Evolutionary conservation across 2,329 filamentous ascomycete species (phyloP), one percentile per base, ranked within the genome.

Genomic region (Diaporthe sp.): DNA sequence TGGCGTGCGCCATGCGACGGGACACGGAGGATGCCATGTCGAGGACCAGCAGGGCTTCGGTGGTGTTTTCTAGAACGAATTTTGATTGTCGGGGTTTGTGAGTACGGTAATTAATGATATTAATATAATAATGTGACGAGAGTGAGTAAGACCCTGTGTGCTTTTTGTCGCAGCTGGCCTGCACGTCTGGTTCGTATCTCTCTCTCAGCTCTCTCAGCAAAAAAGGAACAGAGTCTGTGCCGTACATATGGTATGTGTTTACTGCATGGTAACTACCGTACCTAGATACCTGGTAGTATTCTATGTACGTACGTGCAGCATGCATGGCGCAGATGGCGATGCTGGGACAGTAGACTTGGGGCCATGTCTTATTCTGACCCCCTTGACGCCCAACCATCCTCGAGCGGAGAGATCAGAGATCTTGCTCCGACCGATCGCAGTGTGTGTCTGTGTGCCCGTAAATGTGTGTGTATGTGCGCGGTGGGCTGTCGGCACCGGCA

Each of bases 51-150:
- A 59, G 19, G 5, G 25, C 65, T 69, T 69, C 65, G n/a, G 49
- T 53, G 13, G 10, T 42, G 65, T 69, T 34, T 65, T 69, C 65
- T 69, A 69, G 65, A 69, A 69, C 39, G 65, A 69, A 53, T 51
- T 31, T 55, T 42, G 34, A 53, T 55, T 22, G 65, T 46, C 13
- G 42, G 42, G 2, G 8, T 17, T 17, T 44, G 39, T 28, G 37
- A 25, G 59, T 12, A 25, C 15, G 10, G 42, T 19, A 58, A 65
- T 65, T 65, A 46, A 65, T 46, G 59, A 65, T 46, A 28, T 65
- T 65, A 25, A 65, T 46, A 46, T 49, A 68, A 51, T n/a, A 55
- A 53, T 68, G 62, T 68, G 62, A 68, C 46, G 46, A 51, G 62
- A 34, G 58, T 37, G 25, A 46, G 39, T 53, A 31, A 53, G 46